A percentile compares a stretch with the other conserved stretches of the same genome.
Evolutionary conservation across 306 rosid species (phyloP).

Genomic region (Vicia sativa): DNA sequence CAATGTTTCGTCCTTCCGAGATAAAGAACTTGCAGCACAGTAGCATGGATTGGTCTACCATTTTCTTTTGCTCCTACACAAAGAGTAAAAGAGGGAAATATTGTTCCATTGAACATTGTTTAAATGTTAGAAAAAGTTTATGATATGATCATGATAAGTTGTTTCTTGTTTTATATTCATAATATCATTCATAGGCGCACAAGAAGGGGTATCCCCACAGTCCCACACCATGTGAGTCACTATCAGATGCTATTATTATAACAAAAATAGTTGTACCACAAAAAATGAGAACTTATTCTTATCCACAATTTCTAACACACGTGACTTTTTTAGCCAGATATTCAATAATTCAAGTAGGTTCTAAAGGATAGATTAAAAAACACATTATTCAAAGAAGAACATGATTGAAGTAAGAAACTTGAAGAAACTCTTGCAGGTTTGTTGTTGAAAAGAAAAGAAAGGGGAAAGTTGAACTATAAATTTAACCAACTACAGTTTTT

Average conservation of each 20-base stretch:
- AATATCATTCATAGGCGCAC: too few species aligned
- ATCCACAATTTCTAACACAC: constrained; percentile 26
- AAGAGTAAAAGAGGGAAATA: neutral
- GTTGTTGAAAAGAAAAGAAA: neutral
- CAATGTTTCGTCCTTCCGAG: constrained; percentile 65
- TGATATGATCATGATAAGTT: neutral
- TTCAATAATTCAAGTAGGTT: constrained; percentile 25
- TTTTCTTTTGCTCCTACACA: constrained; percentile 62
- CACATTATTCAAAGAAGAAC: neutral
- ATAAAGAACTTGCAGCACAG: constrained; percentile 74
- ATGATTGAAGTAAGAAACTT: neutral
- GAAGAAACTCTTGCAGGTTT: neutral
- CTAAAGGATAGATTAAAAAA: constrained; percentile 7
- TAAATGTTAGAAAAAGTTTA: too few species aligned
- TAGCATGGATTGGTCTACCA: constrained; percentile 53
- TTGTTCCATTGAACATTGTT: too few species aligned
- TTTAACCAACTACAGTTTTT: neutral
- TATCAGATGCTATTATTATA: neutral
- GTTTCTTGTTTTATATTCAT: neutral
- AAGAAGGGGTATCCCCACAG: too few species aligned
- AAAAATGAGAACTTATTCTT: neutral
- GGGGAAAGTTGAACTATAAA: neutral
- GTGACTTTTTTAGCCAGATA: constrained; percentile 18
- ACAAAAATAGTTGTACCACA: neutral
- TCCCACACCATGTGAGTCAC: constrained; percentile 1